Evolutionary conservation across 176 grass and related monocot species (phyloP).

Genomic region (Panicum miliaceum): DNA sequence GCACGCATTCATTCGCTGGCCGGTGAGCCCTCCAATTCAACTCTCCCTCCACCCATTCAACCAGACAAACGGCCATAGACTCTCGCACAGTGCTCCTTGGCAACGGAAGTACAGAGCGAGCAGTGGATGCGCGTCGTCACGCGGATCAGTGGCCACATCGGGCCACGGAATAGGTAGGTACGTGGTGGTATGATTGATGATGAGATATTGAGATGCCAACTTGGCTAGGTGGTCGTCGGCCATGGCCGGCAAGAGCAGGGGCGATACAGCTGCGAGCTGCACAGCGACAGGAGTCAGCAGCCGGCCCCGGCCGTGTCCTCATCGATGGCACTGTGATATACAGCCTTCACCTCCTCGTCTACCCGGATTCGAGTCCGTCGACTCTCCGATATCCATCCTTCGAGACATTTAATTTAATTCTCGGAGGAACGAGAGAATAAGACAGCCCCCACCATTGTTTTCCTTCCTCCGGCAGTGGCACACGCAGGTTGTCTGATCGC

Average conservation of each 20-base stretch:
- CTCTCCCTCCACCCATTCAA: neutral
- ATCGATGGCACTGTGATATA: neutral
- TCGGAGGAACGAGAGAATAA: neutral
- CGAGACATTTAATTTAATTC: neutral
- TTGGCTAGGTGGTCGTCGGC: neutral
- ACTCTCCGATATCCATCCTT: no score
- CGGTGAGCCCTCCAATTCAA: neutral
- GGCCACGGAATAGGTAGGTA: neutral
- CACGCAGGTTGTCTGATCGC: neutral
- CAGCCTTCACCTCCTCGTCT: no score
- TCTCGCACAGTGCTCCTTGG: neutral
- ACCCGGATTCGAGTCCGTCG: no score
- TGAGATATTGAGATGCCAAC: neutral
- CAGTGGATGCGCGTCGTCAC: neutral
- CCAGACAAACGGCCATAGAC: neutral
- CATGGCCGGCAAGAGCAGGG: neutral
- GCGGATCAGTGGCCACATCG: neutral
- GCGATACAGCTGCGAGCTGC: no score
- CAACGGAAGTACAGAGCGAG: neutral
- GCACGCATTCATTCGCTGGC: neutral
- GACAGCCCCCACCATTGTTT: neutral
- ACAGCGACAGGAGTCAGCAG: neutral
- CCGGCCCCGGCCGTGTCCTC: neutral
- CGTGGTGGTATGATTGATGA: neutral
- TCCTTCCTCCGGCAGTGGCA: neutral